Evolutionary conservation across 768 basidiomycete species (phyloP).

Genomic region (Crassisporium funariophilum): DNA sequence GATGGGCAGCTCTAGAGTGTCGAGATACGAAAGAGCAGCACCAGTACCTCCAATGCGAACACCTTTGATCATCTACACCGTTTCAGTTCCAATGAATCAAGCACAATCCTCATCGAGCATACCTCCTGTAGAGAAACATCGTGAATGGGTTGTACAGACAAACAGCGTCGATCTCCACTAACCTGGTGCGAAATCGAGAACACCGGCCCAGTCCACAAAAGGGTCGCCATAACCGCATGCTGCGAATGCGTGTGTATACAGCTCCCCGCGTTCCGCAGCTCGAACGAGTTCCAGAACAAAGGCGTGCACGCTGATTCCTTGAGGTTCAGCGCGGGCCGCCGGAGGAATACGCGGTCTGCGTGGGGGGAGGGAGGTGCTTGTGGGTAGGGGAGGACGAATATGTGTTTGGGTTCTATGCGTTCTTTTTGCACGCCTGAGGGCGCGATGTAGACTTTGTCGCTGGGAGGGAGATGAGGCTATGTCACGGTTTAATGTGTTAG

Average conservation of each 20-base stretch:
- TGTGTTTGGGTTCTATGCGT: constrained; percentile 78
- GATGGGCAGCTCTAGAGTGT: constrained; percentile 84
- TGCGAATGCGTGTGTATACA: constrained; percentile 94
- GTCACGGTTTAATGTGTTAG: not conserved
- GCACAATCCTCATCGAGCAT: not conserved
- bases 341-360: constrained; percentile 74
- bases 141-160: constrained; percentile 4
- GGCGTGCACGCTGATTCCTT: constrained; percentile 91
- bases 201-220: constrained; percentile 69
- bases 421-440: constrained; percentile 93
- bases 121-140: constrained; percentile 42
- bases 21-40: constrained; percentile 75
- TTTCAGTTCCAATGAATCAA: not conserved
- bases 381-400: constrained; percentile 85
- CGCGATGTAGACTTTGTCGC: constrained; percentile 82
- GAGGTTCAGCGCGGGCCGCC: constrained; percentile 67
- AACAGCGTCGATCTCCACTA: constrained; percentile 16
- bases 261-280: constrained; percentile 73
- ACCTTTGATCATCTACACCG: constrained; percentile 87
- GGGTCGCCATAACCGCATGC: constrained; percentile 85
- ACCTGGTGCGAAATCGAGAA: constrained; percentile 88
- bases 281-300: constrained; percentile 91
- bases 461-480: constrained; percentile 22
- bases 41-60: constrained; percentile 79
- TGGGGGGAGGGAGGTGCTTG: constrained; percentile 61